Evolutionary conservation across 805 yeast genomes (phyloP).

Genomic region (Candida quercuum): DNA sequence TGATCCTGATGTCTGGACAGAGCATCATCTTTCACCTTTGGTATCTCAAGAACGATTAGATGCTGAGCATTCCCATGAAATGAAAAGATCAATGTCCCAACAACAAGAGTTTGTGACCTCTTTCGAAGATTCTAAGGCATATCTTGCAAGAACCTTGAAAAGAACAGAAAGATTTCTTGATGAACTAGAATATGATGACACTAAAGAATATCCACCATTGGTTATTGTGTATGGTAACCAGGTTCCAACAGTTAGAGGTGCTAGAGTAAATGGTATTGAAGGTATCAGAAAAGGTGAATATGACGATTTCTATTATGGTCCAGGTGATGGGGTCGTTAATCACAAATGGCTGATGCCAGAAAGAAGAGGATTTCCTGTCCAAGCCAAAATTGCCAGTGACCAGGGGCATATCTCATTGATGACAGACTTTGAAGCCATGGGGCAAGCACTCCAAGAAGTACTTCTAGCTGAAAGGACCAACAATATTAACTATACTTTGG

Average conservation of each 20-base stretch:
- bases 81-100: constrained; percentile 14
- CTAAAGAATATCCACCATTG: constrained; percentile 70
- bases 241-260: constrained; percentile 83
- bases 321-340: constrained; percentile 92
- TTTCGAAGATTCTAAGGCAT: constrained; percentile 54
- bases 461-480: constrained; percentile 48
- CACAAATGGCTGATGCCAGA: constrained; percentile 82
- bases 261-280: constrained; percentile 53
- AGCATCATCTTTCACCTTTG: constrained; percentile 69
- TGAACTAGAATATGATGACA: constrained; percentile 48
- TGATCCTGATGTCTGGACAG: constrained; percentile 76
- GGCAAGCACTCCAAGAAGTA: constrained; percentile 62
- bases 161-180: constrained; percentile 53
- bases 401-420: constrained; percentile 78
- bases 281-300: constrained; percentile 70
- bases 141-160: constrained; percentile 55
- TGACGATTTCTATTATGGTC: constrained; percentile 74
- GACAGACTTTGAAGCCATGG: constrained; percentile 70
- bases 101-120: constrained; percentile 23
- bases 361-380: constrained; percentile 63
- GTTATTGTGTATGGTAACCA: constrained; percentile 76
- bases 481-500: constrained; percentile 1
- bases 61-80: constrained; percentile 10
- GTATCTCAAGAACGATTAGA: constrained; percentile 36
- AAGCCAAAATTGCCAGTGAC: constrained; percentile 56